A percentile compares a stretch with the other conserved stretches of the same genome.
phyloP scores from a whole-genome alignment of 1,284 basidiomycete genomes.

The Pseudozyma flocculosa region DNA sequence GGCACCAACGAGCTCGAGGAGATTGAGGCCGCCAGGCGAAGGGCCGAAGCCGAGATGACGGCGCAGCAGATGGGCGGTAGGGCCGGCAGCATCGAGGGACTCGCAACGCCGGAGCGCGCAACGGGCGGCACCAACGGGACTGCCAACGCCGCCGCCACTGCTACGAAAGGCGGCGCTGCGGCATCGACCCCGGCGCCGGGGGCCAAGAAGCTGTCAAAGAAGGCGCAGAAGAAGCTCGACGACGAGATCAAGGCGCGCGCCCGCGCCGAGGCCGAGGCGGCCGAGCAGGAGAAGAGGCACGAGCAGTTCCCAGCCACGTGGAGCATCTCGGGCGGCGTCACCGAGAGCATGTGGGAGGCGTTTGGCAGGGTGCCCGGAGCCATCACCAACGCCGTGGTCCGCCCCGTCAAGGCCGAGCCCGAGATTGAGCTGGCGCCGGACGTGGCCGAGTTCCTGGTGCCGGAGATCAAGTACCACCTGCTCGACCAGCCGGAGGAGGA shows the following conservation, averaged over 20 bases:
- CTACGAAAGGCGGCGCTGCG: conserved; percentile 3
- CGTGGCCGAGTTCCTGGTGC: conserved; percentile 38
- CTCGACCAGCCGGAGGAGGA: conserved; percentile 37
- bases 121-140: conserved; percentile 1
- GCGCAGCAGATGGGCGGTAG: neutral
- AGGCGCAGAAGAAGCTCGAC: neutral
- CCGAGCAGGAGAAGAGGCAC: conserved; percentile 31
- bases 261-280: neutral
- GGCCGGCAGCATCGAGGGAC: neutral
- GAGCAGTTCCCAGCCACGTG: conserved; percentile 44
- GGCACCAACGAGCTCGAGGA: conserved; percentile 34
- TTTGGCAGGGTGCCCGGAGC: conserved; percentile 46
- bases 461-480: conserved; percentile 35
- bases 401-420: conserved; percentile 31
- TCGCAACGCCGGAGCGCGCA: neutral
- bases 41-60: conserved; percentile 22
- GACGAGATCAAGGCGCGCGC: conserved; percentile 6
- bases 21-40: conserved; percentile 18
- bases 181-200: conserved; percentile 2
- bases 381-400: conserved; percentile 24
- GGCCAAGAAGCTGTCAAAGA: conserved; percentile 1
- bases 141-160: neutral
- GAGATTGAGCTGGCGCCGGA: conserved; percentile 39
- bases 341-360: conserved; percentile 50
- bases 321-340: conserved; percentile 34